phyloP scores from a whole-genome alignment of 495 filamentous ascomycete genomes.

The Staphylotrichum tortipilum region DNA sequence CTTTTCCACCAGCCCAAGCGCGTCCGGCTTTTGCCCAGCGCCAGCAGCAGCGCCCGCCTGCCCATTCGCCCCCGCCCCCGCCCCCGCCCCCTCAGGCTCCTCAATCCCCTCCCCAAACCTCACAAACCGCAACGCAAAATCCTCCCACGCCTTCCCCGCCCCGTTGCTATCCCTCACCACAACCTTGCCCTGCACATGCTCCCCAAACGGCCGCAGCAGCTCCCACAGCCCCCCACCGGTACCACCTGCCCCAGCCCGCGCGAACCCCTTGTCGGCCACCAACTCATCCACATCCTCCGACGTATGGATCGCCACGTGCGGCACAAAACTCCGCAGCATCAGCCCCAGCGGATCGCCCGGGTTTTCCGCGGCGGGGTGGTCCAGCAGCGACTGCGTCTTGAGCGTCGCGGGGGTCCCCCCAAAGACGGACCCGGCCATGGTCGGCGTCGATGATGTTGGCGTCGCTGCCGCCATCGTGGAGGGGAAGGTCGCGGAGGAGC shows the following conservation, averaged over 20 bases:
- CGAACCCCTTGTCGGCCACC: conserved; percentile 77
- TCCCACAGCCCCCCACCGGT: conserved; percentile 63
- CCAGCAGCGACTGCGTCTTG: conserved; percentile 35
- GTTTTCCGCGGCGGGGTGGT: conserved; percentile 39
- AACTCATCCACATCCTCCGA: conserved; percentile 77
- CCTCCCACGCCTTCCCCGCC: conserved; percentile 71
- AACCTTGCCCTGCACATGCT: conserved; percentile 77
- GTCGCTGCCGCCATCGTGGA: conserved; percentile 9
- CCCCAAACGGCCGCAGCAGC: conserved; percentile 84
- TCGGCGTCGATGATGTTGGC: too few species aligned
- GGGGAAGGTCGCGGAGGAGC: not conserved
- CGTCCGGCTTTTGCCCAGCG: not conserved
- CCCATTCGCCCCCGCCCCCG: conserved; percentile 23
- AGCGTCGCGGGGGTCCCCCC: conserved; percentile 21
- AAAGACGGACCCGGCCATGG: conserved; percentile 37
- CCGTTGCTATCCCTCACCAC: conserved; percentile 84
- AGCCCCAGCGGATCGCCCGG: conserved; percentile 59
- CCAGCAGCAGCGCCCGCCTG: conserved; percentile 4
- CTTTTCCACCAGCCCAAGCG: conserved; percentile 36
- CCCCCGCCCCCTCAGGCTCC: conserved; percentile 33
- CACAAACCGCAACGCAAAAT: conserved; percentile 82
- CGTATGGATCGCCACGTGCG: conserved; percentile 74
- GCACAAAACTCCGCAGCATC: conserved; percentile 76
- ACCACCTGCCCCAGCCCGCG: conserved; percentile 9
- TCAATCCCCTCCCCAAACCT: conserved; percentile 54